phyloP scores from a whole-genome alignment of 306 rosid genomes.

The Myrica gale region DNA sequence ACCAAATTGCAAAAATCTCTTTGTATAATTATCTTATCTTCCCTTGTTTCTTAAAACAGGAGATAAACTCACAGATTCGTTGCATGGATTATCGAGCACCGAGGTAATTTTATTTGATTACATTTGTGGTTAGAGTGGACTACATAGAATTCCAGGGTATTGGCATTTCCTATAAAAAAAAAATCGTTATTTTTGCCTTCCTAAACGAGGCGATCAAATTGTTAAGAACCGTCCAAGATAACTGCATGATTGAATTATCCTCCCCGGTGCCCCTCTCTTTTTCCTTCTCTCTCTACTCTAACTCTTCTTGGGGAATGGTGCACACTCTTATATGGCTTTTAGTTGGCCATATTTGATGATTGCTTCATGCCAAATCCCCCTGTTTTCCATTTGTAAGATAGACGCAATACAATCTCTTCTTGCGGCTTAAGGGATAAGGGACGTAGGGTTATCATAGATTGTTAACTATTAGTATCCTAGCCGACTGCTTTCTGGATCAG shows the following conservation, averaged over 20 bases:
- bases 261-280: too few species aligned
- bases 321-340: not conserved
- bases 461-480: too few species aligned
- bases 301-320: not conserved
- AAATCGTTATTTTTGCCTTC: not conserved
- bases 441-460: not conserved
- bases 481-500: not conserved
- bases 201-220: not conserved
- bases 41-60: constrained; percentile 47
- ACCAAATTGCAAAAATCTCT: too few species aligned
- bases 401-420: not conserved
- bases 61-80: constrained; percentile 84
- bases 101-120: constrained; percentile 50
- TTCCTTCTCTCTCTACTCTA: too few species aligned
- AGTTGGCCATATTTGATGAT: not conserved
- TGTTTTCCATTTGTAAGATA: not conserved
- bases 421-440: not conserved
- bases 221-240: not conserved
- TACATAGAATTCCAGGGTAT: not conserved
- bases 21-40: not conserved
- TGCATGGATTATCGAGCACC: constrained; percentile 73
- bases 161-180: too few species aligned
- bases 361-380: not conserved
- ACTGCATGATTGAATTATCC: not conserved
- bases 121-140: not conserved